Evolutionary conservation across 345 rosid species (phyloP).

Genomic region (Ceriops decandra): DNA sequence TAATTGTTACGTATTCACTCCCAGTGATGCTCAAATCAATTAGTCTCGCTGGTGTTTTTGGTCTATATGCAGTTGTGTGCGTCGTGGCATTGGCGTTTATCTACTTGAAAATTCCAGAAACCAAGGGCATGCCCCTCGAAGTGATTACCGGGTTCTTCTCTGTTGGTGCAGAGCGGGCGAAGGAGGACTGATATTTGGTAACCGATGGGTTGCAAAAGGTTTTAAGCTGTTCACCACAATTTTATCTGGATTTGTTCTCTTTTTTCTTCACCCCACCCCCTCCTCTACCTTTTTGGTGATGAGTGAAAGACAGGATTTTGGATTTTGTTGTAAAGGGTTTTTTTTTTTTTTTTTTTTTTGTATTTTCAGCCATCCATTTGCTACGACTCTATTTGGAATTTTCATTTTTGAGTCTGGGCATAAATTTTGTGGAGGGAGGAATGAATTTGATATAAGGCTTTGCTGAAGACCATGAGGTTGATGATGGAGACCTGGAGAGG

Average conservation of each 20-base stretch:
- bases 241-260: slow-evolving; percentile 15
- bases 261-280: too few species aligned
- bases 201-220: not conserved
- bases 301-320: slow-evolving; percentile 10
- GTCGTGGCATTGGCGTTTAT: slow-evolving; percentile 64
- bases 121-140: slow-evolving; percentile 98
- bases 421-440: too few species aligned
- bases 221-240: slow-evolving; percentile 2
- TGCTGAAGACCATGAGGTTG: too few species aligned
- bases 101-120: slow-evolving; percentile 81
- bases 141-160: slow-evolving; percentile 87
- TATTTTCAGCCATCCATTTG: slow-evolving; percentile 4
- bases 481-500: too few species aligned
- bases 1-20: slow-evolving; percentile 76
- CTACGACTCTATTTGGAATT: too few species aligned
- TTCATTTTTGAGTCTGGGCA: too few species aligned
- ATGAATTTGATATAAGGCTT: too few species aligned
- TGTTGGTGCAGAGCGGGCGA: slow-evolving; percentile 72
- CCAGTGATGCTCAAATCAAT: slow-evolving; percentile 73
- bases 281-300: not conserved
- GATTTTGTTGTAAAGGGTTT: slow-evolving; percentile 19
- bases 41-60: slow-evolving; percentile 82
- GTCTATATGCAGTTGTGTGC: slow-evolving; percentile 69
- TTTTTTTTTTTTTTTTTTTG: not conserved
- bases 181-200: slow-evolving; percentile 34